Conservation (phyloP, 345 rosid species). For the Salix brachista region DNA sequence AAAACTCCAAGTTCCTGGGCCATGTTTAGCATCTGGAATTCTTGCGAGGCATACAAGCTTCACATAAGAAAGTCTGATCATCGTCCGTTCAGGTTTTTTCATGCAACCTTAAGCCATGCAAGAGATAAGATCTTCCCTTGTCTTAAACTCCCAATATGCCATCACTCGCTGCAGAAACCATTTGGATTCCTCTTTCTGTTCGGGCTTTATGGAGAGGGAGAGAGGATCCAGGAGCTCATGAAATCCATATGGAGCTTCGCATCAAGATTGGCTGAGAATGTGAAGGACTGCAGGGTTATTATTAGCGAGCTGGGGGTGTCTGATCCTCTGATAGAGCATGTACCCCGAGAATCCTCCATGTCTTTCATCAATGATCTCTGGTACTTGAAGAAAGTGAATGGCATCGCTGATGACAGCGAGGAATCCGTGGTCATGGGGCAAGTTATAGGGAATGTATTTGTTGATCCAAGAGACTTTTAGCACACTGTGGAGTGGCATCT, state of each 20-base stretch:
- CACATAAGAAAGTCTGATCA: conserved; percentile 23
- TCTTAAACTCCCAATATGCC: conserved; percentile 30
- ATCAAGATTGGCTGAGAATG: conserved; percentile 32
- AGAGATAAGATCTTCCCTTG: conserved; percentile 37
- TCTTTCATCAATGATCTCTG: conserved; percentile 44
- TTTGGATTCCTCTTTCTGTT: conserved; percentile 46
- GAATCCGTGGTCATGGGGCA: conserved; percentile 16
- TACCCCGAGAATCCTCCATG: conserved; percentile 28
- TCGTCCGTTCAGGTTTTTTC: conserved; percentile 24
- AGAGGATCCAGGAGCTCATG: conserved; percentile 42
- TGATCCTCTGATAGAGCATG: conserved; percentile 43
- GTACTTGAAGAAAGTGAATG: conserved; percentile 46
- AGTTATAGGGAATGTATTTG: conserved; percentile 41
- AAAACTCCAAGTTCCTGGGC: conserved; percentile 39
- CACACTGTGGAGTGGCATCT: not conserved
- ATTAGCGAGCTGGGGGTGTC: conserved; percentile 38
- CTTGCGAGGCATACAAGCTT: conserved; percentile 41
- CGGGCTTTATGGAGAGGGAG: conserved; percentile 51
- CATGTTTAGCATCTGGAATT: conserved; percentile 56
- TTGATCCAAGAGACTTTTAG: conserved; percentile 62
- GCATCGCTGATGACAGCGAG: not conserved
- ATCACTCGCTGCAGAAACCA: conserved; percentile 24
- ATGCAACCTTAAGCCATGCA: conserved; percentile 30
- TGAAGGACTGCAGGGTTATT: conserved; percentile 39
- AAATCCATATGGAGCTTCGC: conserved; percentile 39